Conservation (phyloP, 805 yeast species). For the Peterozyma xylosa region DNA sequence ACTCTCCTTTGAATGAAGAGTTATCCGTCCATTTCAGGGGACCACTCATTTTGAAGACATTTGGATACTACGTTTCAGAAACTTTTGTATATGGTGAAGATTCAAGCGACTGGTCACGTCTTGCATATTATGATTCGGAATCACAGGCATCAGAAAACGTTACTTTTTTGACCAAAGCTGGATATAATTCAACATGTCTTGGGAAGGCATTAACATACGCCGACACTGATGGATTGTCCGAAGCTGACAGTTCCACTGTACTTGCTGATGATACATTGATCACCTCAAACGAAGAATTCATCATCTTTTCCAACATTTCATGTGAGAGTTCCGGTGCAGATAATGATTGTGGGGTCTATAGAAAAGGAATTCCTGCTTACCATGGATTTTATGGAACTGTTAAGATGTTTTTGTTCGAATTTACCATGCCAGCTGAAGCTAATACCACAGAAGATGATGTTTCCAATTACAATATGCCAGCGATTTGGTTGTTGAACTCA, state of each 20-base stretch:
- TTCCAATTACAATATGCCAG: constrained; percentile 55
- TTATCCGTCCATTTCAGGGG: constrained; percentile 77
- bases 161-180: constrained; percentile 61
- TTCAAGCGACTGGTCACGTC: constrained; percentile 46
- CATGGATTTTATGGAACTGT: constrained; percentile 63
- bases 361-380: constrained; percentile 67
- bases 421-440: constrained; percentile 55
- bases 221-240: constrained; percentile 42
- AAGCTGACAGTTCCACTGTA: constrained; percentile 38
- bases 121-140: constrained; percentile 49
- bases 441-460: constrained; percentile 20
- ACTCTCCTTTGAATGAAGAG: constrained; percentile 62
- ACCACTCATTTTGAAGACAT: constrained; percentile 52
- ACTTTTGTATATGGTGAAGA: constrained; percentile 26
- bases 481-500: constrained; percentile 70
- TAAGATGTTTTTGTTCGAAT: constrained; percentile 69
- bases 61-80: constrained; percentile 52
- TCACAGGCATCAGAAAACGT: constrained; percentile 48
- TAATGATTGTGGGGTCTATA: constrained; percentile 68
- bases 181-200: constrained; percentile 51
- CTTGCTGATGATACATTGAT: constrained; percentile 41
- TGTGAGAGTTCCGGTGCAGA: constrained; percentile 48
- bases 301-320: constrained; percentile 48
- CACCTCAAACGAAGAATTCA: constrained; percentile 51
- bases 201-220: constrained; percentile 66